Evolutionary conservation across 805 yeast species (phyloP), one percentile per base, ranked within the genome.

Genomic region (Huiozyma naganishii): DNA sequence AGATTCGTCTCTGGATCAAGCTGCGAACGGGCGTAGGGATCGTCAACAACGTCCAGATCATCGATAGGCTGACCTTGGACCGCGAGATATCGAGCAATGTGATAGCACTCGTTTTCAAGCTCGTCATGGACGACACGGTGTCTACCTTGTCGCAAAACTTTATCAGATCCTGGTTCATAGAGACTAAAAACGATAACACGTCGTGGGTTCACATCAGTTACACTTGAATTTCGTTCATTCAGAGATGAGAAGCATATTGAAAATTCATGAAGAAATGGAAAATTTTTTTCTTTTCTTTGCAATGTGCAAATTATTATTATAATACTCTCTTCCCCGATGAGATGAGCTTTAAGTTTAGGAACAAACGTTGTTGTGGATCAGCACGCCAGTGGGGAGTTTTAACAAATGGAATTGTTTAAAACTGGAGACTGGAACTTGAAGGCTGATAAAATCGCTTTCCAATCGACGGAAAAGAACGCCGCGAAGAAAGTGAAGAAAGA

Each of bases 381-480:
- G 4, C 23, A 17, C 23, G 23, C 23, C 23, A 17, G 23, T 17
- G 23, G 23, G 23, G 23, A 17, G 4, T 17, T 17, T 17, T 17
- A 17, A 17, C 23, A 17, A 27, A 81, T 81, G 89, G 74, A 84
- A 30, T 69, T 86, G 48, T 86, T 86, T 57, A 73, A 80, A 58
- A 88, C 83, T 17, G 85, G 79, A 42, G 95, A 94, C 12, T 86
- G 95, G 95, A 72, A 80, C 50, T 58, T 86, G 42, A 75, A 77
- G 50, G 56, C 71, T 39, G 65, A 68, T 45, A 69, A 73, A 37
- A 76, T 83, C 10, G 77, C 72, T 2, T 58, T 66, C 36, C 78
- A 73, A 29, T 69, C 70, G 2, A 54, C 58, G 6, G 57, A 48
- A 17, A 50, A 52, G 44, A 38, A 42, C 36, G 38, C 44, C 27